Base-by-base conservation (phyloP, 116 monocot species). In the Iris pallida region DNA sequence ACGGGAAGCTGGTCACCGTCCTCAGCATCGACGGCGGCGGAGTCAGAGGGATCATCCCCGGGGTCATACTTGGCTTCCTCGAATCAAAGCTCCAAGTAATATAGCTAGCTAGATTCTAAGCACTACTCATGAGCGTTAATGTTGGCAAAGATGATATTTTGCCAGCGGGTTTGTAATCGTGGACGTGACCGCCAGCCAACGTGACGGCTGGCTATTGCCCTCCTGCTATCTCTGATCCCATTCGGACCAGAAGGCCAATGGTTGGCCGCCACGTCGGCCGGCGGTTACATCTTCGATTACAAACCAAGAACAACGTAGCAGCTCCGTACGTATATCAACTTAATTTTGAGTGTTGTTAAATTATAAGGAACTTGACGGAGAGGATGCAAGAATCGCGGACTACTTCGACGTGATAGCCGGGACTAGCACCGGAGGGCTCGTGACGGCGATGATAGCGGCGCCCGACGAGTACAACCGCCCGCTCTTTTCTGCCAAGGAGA, bases 381-480 rank as follows among this genome's bases (percentile, higher is more conserved):
- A 68, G 58, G 67, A 75, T 15, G 83, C 63, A 10, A 72, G 87
- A 63, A 44, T 87, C 15, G 83, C 78, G 6, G 83, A 87, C 43
- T 87, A 87, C 45, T 88, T 88, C 48, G 87, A 87, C 59, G 75
- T 87, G 2, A 73, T 87, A 42, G 68, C 87, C 0, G 83, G 87
- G 55, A 81, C 83, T 4, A 87, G 87, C 78, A 87, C 87, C 0
- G 87, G 87, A 2, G 87, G 83, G 1, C 69, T 87, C 0, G 72
- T 83, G 2, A 76, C 87, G 0, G 53, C 83, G 44, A 87, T 87
- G 87, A 10, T 87, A 0, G 70, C 81, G 0, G 78, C 80, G 46
- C 83, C 83, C 7, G 44, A 75, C 16, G 59, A 70, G 10, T 6
- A 55, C 4, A 61, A 69, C 47, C 67, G 87, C 0, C 87, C 83